A percentile compares a stretch with the other conserved stretches of the same genome.
Conservation (phyloP, 345 rosid species). For the Mercurialis annua region DNA sequence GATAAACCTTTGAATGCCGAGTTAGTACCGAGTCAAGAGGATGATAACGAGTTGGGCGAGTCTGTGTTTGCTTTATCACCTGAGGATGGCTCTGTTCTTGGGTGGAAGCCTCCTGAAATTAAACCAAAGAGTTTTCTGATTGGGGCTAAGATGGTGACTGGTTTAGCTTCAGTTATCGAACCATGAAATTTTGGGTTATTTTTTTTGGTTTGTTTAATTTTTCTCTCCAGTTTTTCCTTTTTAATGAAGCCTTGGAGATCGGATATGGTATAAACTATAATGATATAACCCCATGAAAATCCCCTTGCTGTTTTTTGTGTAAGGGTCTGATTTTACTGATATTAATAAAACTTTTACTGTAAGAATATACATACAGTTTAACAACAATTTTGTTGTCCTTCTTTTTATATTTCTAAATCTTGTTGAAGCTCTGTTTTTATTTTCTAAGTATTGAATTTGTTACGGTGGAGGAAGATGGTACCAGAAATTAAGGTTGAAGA, state of each 20-base stretch:
- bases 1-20: not conserved
- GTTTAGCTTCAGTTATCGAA: conserved; percentile 53
- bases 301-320: conserved; percentile 48
- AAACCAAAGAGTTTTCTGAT: conserved; percentile 41
- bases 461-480: not conserved
- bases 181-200: conserved; percentile 20
- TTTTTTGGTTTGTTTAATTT: not conserved
- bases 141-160: conserved; percentile 47
- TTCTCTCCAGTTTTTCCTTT: not conserved
- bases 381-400: conserved; percentile 1
- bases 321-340: conserved; percentile 44
- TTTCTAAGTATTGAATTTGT: not conserved
- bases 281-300: conserved; percentile 18
- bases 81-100: conserved; percentile 2
- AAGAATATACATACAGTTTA: conserved; percentile 6
- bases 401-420: not conserved
- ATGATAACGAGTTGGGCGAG: conserved; percentile 6
- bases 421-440: not conserved
- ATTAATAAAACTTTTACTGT: conserved; percentile 25
- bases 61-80: conserved; percentile 13
- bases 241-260: conserved; percentile 10
- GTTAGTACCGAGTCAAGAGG: not conserved
- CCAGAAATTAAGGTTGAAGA: not conserved
- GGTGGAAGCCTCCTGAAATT: conserved; percentile 44
- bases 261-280: conserved; percentile 6